phyloP scores from a whole-genome alignment of 1,284 basidiomycete genomes.

The Trichosporon inkin region DNA sequence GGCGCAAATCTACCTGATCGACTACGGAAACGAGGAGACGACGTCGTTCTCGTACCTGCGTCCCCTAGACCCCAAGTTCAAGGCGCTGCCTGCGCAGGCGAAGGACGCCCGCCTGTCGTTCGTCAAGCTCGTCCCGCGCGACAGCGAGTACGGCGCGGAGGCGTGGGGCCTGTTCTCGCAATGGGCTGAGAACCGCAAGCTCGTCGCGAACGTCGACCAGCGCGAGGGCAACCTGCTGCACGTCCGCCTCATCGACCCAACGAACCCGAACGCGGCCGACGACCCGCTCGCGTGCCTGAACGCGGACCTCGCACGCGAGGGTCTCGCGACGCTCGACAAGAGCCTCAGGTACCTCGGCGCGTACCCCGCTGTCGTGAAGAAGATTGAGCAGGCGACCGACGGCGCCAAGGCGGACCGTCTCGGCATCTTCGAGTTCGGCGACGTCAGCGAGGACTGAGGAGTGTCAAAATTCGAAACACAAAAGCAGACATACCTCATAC shows the following conservation, averaged over 20 bases:
- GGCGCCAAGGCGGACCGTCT: constrained; percentile 69
- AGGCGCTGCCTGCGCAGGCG: constrained; percentile 67
- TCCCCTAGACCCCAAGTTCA: constrained; percentile 79
- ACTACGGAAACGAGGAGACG: constrained; percentile 76
- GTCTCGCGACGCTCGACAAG: constrained; percentile 74
- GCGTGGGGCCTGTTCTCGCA: constrained; percentile 77
- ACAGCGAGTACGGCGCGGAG: constrained; percentile 78
- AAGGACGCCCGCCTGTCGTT: constrained; percentile 56
- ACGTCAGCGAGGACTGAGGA: constrained; percentile 27
- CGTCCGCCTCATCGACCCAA: constrained; percentile 79
- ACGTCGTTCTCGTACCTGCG: constrained; percentile 66
- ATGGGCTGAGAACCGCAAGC: constrained; percentile 78
- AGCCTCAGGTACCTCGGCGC: constrained; percentile 66
- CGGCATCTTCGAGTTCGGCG: constrained; percentile 73
- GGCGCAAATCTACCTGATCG: constrained; percentile 50
- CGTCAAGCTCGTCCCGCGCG: constrained; percentile 69
- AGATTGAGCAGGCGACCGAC: constrained; percentile 59
- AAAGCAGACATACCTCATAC: neutral
- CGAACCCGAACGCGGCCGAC: constrained; percentile 62
- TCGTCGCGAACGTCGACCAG: constrained; percentile 84
- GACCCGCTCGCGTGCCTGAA: constrained; percentile 77
- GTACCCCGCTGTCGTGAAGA: constrained; percentile 66
- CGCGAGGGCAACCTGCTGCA: constrained; percentile 72
- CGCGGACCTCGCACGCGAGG: constrained; percentile 63
- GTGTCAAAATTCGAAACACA: neutral